phyloP scores from a whole-genome alignment of 1,284 basidiomycete species.

The Ceraceosorus guamensis region DNA sequence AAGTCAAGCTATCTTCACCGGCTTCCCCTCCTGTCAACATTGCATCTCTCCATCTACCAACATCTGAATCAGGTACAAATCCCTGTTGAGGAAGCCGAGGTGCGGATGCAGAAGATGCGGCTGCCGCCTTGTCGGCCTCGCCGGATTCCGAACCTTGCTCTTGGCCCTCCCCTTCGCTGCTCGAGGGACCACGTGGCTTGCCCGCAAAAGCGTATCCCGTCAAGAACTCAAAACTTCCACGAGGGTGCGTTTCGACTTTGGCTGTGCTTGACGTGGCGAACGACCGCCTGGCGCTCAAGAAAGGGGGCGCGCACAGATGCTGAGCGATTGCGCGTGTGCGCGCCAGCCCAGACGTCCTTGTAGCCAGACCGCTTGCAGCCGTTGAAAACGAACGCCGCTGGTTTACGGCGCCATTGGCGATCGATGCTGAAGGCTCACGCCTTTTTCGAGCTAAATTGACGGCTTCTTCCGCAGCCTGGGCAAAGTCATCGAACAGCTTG shows the following conservation, averaged over 20 bases:
- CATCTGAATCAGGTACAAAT: conserved; percentile 60
- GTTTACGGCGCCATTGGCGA: not conserved
- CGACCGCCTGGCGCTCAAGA: not conserved
- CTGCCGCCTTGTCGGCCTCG: conserved; percentile 9
- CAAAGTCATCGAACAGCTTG: conserved; percentile 30
- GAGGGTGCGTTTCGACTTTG: not conserved
- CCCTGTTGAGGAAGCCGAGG: conserved; percentile 51
- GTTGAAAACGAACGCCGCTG: no score
- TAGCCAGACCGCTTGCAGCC: no score
- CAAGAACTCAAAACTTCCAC: conserved; percentile 60
- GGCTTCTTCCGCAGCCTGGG: conserved; percentile 26
- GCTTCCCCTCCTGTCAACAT: conserved; percentile 54
- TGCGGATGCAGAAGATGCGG: not conserved
- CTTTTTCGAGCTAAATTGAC: conserved; percentile 4
- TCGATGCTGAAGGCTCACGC: not conserved
- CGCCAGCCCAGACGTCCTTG: not conserved
- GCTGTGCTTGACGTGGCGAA: not conserved
- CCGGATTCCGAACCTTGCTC: no score
- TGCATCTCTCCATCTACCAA: conserved; percentile 65
- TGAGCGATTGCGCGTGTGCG: not conserved
- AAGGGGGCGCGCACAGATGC: not conserved
- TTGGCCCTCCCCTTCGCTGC: not conserved
- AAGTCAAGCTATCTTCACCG: conserved; percentile 51
- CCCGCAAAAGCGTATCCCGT: conserved; percentile 70
- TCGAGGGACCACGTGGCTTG: conserved; percentile 55